A percentile compares a stretch with the other conserved stretches of the same genome.
Evolutionary conservation across 2,329 filamentous ascomycete species (phyloP).

Genomic region (Trichoderma endophyticum): DNA sequence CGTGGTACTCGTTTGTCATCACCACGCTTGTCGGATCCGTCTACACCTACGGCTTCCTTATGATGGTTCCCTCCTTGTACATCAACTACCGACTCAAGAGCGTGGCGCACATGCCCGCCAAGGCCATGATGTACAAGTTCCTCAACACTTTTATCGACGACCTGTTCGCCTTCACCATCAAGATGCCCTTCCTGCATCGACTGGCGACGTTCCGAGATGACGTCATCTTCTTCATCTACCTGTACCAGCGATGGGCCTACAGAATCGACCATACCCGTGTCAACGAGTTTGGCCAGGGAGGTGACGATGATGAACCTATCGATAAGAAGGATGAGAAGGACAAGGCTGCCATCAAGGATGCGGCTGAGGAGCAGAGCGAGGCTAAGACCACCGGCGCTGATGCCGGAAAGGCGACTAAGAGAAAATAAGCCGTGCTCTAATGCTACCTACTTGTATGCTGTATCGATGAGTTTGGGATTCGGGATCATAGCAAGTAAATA

Average conservation of each 20-base stretch:
- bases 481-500: not conserved
- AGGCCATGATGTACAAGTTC: slow-evolving; percentile 98
- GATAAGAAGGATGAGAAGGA: slow-evolving; percentile 21
- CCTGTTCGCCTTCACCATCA: slow-evolving; percentile 97
- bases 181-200: slow-evolving; percentile 94
- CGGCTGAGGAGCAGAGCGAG: slow-evolving; percentile 37
- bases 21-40: slow-evolving; percentile 92
- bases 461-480: not conserved
- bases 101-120: slow-evolving; percentile 94
- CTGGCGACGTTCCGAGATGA: slow-evolving; percentile 92
- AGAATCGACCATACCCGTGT: slow-evolving; percentile 86
- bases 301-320: slow-evolving; percentile 69
- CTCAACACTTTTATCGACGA: slow-evolving; percentile 99
- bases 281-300: slow-evolving; percentile 97
- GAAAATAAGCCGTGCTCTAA: slow-evolving; percentile 31
- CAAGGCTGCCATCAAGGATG: slow-evolving; percentile 33
- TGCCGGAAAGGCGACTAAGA: slow-evolving; percentile 44
- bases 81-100: slow-evolving; percentile 98
- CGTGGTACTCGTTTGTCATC: slow-evolving; percentile 96
- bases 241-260: slow-evolving; percentile 94
- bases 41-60: slow-evolving; percentile 96
- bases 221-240: slow-evolving; percentile 95
- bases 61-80: slow-evolving; percentile 97
- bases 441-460: slow-evolving; percentile 16
- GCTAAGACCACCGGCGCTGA: slow-evolving; percentile 50